Evolutionary conservation across 805 yeast genomes (phyloP).

Genomic region (Lachancea meyersii): DNA sequence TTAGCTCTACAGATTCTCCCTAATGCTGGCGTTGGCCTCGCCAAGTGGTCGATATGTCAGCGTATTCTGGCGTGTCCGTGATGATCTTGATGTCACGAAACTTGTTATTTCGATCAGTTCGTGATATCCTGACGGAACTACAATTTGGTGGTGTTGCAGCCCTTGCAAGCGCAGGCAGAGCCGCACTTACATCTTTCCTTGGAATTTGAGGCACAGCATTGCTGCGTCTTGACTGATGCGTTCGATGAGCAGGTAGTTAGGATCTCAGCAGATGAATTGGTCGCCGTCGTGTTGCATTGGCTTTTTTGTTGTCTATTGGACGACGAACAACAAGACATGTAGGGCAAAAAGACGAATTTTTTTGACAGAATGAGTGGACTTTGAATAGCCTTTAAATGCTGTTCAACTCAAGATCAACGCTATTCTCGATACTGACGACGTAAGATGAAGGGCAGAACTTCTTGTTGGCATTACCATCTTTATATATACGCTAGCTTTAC

Average conservation of each 20-base stretch:
- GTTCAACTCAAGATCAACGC: too few species aligned
- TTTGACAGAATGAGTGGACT: too few species aligned
- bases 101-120: neutral
- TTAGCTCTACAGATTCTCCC: too few species aligned
- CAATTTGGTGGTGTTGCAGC: conserved; percentile 17
- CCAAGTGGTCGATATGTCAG: too few species aligned
- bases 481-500: neutral
- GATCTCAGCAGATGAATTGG: neutral
- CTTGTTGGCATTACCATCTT: neutral
- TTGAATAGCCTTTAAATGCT: too few species aligned
- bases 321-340: neutral
- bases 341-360: too few species aligned
- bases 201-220: neutral
- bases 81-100: too few species aligned
- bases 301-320: neutral
- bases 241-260: neutral
- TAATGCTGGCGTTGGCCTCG: too few species aligned
- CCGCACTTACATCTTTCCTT: conserved; percentile 17
- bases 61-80: too few species aligned
- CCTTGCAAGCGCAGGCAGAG: conserved; percentile 14
- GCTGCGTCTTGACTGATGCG: neutral
- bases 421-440: too few species aligned
- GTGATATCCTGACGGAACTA: neutral
- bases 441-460: too few species aligned
- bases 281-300: neutral